Evolutionary conservation across 202 grass and related monocot genomes (phyloP), one percentile per base, ranked within the genome.

Genomic region (Alloteropsis angusta): DNA sequence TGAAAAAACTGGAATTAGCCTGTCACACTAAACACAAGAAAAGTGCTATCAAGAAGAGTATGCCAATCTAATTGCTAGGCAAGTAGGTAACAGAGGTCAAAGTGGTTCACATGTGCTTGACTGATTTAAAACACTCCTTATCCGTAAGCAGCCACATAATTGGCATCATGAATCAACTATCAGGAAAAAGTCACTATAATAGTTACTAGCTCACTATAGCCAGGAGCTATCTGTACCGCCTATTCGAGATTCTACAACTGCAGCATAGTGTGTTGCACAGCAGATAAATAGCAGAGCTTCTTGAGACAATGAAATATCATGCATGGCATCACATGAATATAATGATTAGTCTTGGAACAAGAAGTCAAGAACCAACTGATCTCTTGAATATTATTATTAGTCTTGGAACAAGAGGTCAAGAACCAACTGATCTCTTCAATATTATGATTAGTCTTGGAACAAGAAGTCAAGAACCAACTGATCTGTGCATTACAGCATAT

Each of bases 301-400:
- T 6, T 83, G 15, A 72, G 41, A 72, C 72, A 32, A 54, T 56
- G 54, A 17, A 28, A 80, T 77, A 82, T 36, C 35, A 36, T 30
- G 28, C 3, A 3, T 30, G 28, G 28, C 11, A 47, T 54, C 43
- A 74, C 60, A 60, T 60, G 12, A 39, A 82, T 54, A 28, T 68
- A 76, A 83, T 74, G 23, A 73, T 80, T 74, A 62, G 37, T 19
- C 66, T 35, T 9, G 49, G 61, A 55, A 84, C 61, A 80, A 46
- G 10, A 54, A 54, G n/a, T 54, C 52, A 80, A 39, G 15, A 12
- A 44, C 42, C 11, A 30, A 30, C 28, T 30, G 28, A 47, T 54
- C 43, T 68, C 53, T 68, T 61, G 12, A 41, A 82, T 45, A 28
- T 68, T 71, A 84, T 74, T 18, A 73, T 80, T 74, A 63, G 28